A percentile compares a stretch with the other conserved stretches of the same genome.
These are phyloP conservation scores for Adansonia rubrostipa DNA, from an alignment of 441 rosid genomes.

Conservation along the genomic window DNA sequence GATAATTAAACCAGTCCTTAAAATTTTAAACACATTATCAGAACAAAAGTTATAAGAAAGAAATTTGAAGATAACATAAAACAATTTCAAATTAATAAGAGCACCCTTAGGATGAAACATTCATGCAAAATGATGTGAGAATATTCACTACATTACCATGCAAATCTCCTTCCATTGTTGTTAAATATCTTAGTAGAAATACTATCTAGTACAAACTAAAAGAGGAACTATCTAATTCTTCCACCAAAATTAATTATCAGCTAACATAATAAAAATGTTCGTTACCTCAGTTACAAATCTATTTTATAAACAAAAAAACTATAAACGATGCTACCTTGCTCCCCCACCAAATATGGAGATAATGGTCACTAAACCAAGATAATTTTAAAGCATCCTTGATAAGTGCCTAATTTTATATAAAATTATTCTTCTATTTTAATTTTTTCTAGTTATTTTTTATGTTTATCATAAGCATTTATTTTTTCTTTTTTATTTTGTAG, in stretches of 20 bases:
- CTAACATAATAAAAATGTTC: no score
- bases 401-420: no score
- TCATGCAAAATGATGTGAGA: background rate
- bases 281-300: no score
- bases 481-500: no score
- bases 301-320: no score
- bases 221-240: background rate
- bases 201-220: background rate
- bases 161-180: conserved; percentile 1
- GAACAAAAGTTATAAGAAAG: background rate
- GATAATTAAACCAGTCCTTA: background rate
- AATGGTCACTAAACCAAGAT: background rate
- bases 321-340: no score
- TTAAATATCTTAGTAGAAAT: background rate
- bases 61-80: background rate
- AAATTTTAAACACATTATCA: background rate
- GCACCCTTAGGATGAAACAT: conserved; percentile 9
- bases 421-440: no score
- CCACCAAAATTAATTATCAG: no score
- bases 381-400: background rate
- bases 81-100: background rate
- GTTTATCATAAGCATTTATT: no score
- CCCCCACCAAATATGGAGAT: conserved; percentile 2
- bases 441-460: no score
- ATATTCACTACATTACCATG: conserved; percentile 4